These are phyloP conservation scores for Phlyctochytrium arcticum DNA, from an alignment of 192 early-diverging fungal genomes.

Conservation along the genomic window DNA sequence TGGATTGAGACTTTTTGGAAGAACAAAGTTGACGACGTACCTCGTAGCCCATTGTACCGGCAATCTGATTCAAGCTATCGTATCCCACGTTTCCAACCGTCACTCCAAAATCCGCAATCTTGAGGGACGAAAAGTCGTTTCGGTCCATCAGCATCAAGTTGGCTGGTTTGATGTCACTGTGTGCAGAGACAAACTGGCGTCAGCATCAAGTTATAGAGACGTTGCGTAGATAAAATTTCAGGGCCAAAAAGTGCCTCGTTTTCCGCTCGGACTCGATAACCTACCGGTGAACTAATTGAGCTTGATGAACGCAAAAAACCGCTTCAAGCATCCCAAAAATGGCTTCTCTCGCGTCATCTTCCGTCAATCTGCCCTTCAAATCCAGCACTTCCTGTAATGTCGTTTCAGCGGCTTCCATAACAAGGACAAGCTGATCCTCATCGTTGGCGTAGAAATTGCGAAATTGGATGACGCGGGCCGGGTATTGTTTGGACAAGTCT, in stretches of 20 bases:
- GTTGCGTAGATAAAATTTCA: not conserved
- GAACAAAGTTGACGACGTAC: not conserved
- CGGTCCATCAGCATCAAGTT: slow-evolving; percentile 32
- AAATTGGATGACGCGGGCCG: slow-evolving; percentile 15
- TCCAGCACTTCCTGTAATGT: slow-evolving; percentile 27
- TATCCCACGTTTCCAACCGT: slow-evolving; percentile 36
- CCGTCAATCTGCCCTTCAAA: slow-evolving; percentile 12
- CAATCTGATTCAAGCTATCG: slow-evolving; percentile 23
- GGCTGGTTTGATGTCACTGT: slow-evolving; percentile 35
- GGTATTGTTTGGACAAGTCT: slow-evolving; percentile 11
- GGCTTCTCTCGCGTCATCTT: slow-evolving; percentile 28
- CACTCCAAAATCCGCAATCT: slow-evolving; percentile 36
- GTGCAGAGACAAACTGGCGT: not conserved
- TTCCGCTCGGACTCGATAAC: not conserved
- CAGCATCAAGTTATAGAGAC: not conserved
- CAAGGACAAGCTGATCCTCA: slow-evolving; percentile 27
- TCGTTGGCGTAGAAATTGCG: slow-evolving; percentile 29
- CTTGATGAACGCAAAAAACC: slow-evolving; percentile 22
- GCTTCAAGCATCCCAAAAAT: slow-evolving; percentile 32
- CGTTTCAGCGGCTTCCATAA: slow-evolving; percentile 30
- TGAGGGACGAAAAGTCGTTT: slow-evolving; percentile 26
- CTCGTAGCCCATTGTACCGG: slow-evolving; percentile 29
- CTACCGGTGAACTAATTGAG: slow-evolving; percentile 25
- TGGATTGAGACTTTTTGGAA: too few species aligned
- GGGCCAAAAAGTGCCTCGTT: too few species aligned